phyloP scores from a whole-genome alignment of 768 basidiomycete genomes.

The Cyathus striatus region DNA sequence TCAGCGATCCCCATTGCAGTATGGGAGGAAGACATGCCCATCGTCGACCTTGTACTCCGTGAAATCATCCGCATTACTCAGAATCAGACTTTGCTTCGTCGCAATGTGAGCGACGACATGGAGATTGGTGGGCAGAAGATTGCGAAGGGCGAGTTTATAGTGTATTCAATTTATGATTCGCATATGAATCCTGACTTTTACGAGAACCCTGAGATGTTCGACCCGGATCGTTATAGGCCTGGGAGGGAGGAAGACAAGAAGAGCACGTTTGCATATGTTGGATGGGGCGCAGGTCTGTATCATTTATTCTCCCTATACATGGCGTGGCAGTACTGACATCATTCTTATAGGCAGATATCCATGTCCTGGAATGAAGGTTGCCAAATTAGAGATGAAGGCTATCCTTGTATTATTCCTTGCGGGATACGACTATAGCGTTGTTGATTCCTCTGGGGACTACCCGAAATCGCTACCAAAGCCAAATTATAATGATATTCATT shows the following conservation, averaged over 20 bases:
- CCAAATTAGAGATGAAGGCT: slow-evolving; percentile 33
- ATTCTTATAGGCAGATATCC: slow-evolving; percentile 26
- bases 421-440: slow-evolving; percentile 26
- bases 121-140: slow-evolving; percentile 18
- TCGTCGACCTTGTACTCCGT: slow-evolving; percentile 28
- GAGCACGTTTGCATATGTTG: slow-evolving; percentile 23
- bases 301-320: neutral
- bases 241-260: slow-evolving; percentile 31
- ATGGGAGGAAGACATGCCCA: slow-evolving; percentile 36
- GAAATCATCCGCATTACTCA: slow-evolving; percentile 31
- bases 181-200: slow-evolving; percentile 32
- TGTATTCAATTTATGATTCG: slow-evolving; percentile 22
- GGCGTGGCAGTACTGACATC: neutral
- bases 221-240: slow-evolving; percentile 25
- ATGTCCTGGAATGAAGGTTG: slow-evolving; percentile 31
- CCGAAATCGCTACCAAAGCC: slow-evolving; percentile 16
- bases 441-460: slow-evolving; percentile 22
- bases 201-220: slow-evolving; percentile 24
- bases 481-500: slow-evolving; percentile 28
- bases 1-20: slow-evolving; percentile 25
- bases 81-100: slow-evolving; percentile 22
- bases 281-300: slow-evolving; percentile 33
- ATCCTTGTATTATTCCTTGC: slow-evolving; percentile 24
- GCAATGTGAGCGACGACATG: slow-evolving; percentile 26
- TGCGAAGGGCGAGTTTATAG: slow-evolving; percentile 27